phyloP scores from a whole-genome alignment of 208 protist genomes.

The Crithidia sp. region DNA sequence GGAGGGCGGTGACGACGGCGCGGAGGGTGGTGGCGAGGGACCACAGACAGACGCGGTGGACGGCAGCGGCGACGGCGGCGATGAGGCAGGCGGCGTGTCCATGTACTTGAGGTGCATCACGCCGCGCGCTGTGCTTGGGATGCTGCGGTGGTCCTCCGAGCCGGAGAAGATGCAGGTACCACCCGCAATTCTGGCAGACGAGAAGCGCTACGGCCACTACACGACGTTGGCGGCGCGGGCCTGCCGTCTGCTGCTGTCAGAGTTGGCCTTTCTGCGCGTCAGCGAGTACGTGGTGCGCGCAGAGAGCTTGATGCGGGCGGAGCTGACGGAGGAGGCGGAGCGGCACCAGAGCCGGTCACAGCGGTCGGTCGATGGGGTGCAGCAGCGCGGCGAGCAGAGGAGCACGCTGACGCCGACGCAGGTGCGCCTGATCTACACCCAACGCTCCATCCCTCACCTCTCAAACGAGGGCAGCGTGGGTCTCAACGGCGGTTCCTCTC shows the following conservation, averaged over 20 bases:
- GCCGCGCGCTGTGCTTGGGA: conserved; percentile 65
- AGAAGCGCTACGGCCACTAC: conserved; percentile 24
- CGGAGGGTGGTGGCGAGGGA: not conserved
- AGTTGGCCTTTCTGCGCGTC: conserved; percentile 54
- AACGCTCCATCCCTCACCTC: conserved; percentile 6
- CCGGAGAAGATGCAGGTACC: conserved; percentile 42
- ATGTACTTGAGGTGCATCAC: conserved; percentile 33
- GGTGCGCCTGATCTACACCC: conserved; percentile 2
- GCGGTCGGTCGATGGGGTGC: not conserved
- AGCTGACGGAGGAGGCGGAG: conserved; percentile 3
- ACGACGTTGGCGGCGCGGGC: conserved; percentile 55
- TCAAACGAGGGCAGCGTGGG: conserved; percentile 20
- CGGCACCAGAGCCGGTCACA: not conserved
- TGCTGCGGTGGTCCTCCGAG: conserved; percentile 72
- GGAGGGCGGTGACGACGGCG: not conserved
- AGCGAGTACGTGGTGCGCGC: conserved; percentile 69
- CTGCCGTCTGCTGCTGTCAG: conserved; percentile 51
- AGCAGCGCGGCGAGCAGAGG: not conserved
- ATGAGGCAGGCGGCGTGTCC: conserved; percentile 7
- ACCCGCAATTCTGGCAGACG: conserved; percentile 9
- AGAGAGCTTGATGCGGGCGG: conserved; percentile 47
- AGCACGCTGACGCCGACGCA: not conserved
- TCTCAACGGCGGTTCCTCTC: conserved; percentile 13
- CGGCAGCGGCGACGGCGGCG: not conserved
- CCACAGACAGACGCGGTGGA: not conserved